A percentile compares a stretch with the other conserved stretches of the same genome.
phyloP scores from a whole-genome alignment of 192 early-diverging fungal genomes.

The Dispira simplex region DNA sequence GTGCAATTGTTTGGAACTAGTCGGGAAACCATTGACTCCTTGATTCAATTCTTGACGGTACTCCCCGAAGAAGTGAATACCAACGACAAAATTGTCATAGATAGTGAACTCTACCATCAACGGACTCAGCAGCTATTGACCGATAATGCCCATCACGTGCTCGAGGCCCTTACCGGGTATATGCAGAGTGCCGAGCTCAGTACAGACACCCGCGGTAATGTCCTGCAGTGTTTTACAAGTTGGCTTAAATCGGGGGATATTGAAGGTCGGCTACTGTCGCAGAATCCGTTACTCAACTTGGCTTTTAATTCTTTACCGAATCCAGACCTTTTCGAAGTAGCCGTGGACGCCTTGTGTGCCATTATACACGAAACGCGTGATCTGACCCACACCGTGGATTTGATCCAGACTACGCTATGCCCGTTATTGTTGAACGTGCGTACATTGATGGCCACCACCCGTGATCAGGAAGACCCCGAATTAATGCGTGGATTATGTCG shows the following conservation, averaged over 20 bases:
- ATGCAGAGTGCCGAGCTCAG: conserved; percentile 41
- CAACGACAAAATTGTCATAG: conserved; percentile 44
- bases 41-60: conserved; percentile 71
- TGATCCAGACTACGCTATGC: conserved; percentile 43
- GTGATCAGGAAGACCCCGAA: conserved; percentile 61
- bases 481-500: conserved; percentile 65
- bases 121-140: conserved; percentile 45
- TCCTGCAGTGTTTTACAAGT: conserved; percentile 57
- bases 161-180: conserved; percentile 51
- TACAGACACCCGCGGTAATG: conserved; percentile 39
- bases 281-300: conserved; percentile 46
- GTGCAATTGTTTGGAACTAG: conserved; percentile 45
- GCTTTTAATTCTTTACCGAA: conserved; percentile 57
- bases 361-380: conserved; percentile 57
- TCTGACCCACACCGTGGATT: conserved; percentile 28
- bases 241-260: conserved; percentile 81
- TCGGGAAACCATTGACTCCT: conserved; percentile 37
- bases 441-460: conserved; percentile 23
- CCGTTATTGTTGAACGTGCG: conserved; percentile 27
- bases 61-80: conserved; percentile 73
- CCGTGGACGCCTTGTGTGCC: conserved; percentile 70
- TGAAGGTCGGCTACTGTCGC: conserved; percentile 34
- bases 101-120: conserved; percentile 37
- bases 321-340: conserved; percentile 64
- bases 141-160: conserved; percentile 44